Base-by-base conservation (phyloP, 495 filamentous ascomycete species). In the Penicillium canescens region DNA sequence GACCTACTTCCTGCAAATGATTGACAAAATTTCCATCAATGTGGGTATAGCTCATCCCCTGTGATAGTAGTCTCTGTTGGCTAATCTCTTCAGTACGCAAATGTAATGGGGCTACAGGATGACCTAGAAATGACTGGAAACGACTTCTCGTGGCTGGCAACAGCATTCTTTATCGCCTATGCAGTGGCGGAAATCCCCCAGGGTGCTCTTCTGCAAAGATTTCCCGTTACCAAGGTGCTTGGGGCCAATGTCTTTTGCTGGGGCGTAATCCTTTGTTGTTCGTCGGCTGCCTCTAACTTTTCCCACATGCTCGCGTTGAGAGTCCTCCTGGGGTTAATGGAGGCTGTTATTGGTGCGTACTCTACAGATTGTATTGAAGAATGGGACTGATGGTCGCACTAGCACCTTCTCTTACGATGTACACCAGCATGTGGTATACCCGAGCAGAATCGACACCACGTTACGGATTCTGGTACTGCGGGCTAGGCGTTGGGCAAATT, bases 11-110 rank as follows among this genome's bases (percentile, higher is more conserved):
- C 72, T 87, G 65, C 85, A 87, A 63, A 86, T 85, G 59, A 66
- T 87, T 36, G 85, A 88, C 66, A 88, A 88, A 66, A 79, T 86
- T 37, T 73, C 81, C 9, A 69, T 86, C 52, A 86, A 86, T 52
- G 79, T 82, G 39, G 57, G 77, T 69, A 31, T 7, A 31, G 28
- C 6, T 8, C 6, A 10, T 2, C 9, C 6, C 9, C 7, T 7
- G 8, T 10, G 42, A 39, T 23, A 8, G 26, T 13, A n/a, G 21
- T 16, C 11, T 34, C 23, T n/a, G 7, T 45, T 18, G 6, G 26
- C 28, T 38, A 13, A 44, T 18, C 14, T n/a, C 13, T 38, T 36
- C 42, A 79, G 73, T 84, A 84, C 64, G 81, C 82, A 23, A 78
- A 78, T 46, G 75, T 85, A 43, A 85, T 85, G 82, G 79, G 78